phyloP scores from a whole-genome alignment of 2,329 filamentous ascomycete species.

The Trichophyton benhamiae region DNA sequence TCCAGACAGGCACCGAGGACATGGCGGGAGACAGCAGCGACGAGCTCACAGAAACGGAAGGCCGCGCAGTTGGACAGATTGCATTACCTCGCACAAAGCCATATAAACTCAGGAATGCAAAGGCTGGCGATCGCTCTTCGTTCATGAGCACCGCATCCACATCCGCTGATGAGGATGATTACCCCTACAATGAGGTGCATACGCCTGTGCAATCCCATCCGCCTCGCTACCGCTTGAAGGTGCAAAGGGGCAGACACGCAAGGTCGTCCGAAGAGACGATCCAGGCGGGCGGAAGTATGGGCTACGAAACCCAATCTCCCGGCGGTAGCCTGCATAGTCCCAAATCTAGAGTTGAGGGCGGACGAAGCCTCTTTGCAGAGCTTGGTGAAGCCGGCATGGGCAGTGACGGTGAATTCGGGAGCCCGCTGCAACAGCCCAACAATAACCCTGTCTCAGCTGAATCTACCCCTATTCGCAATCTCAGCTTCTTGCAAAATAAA shows the following conservation, averaged over 20 bases:
- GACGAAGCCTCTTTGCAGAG: slow-evolving; percentile 83
- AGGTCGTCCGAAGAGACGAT: slow-evolving; percentile 34
- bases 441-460: slow-evolving; percentile 22
- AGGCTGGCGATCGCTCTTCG: slow-evolving; percentile 50
- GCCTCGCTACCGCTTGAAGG: slow-evolving; percentile 58
- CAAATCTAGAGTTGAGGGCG: slow-evolving; percentile 37
- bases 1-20: slow-evolving; percentile 80
- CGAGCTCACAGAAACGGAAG: slow-evolving; percentile 77
- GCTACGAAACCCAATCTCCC: slow-evolving; percentile 41
- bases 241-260: slow-evolving; percentile 54
- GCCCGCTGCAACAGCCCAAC: slow-evolving; percentile 22
- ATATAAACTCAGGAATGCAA: slow-evolving; percentile 30
- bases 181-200: slow-evolving; percentile 49
- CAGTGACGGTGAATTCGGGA: slow-evolving; percentile 53
- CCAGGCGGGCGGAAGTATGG: slow-evolving; percentile 28
- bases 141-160: slow-evolving; percentile 83
- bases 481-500: neutral
- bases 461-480: slow-evolving; percentile 27
- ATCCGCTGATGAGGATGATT: slow-evolving; percentile 61
- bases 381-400: slow-evolving; percentile 64
- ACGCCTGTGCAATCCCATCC: slow-evolving; percentile 54
- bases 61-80: slow-evolving; percentile 27
- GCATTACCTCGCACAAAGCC: slow-evolving; percentile 27
- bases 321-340: slow-evolving; percentile 37
- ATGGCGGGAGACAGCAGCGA: slow-evolving; percentile 59